Base-by-base conservation (phyloP, 2,329 filamentous ascomycete species). In the Verticillium albo-atrum region DNA sequence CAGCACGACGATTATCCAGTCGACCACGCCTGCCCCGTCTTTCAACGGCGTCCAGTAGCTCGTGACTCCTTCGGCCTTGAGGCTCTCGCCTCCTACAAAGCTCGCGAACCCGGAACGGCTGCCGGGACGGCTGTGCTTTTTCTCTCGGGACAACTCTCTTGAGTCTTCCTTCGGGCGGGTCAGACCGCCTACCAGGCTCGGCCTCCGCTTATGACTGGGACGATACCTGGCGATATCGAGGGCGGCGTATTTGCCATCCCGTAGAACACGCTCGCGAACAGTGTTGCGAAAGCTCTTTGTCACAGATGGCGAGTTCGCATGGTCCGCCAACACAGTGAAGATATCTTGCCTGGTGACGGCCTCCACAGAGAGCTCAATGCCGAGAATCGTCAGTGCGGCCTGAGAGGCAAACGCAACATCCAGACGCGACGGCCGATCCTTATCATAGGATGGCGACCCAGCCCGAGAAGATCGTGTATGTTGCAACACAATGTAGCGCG, bases 291-390 rank as follows among this genome's bases (percentile, higher is more conserved):
- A 80, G 0, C 74, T 71, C 55, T 76, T 77, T 2, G 74, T 75
- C 6, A 81, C 68, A 2, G 72, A 74, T 0, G 75, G 74, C 9
- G 77, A 74, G n/a, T 72, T 71, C 1, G 77, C 73, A 52, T 79
- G 75, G n/a, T 80, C 75, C 4, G 74, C 70, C 4, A 87, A 74
- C n/a, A 85, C 77, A 47, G 78, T 75, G 66, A 86, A 86, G 14
- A 85, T 74, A 61, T 86, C 82, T 62, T 75, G 77, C 54, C 79
- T 75, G 54, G 75, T 67, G 55, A 75, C 70, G 12, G 67, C 66
- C 5, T 67, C 69, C 17, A 70, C 62, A 1, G 72, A 72, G 10
- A 69, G 35, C 1, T 68, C 70, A 1, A 76, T 71, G 14, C 73
- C 76, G 1, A 86, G 73, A 12, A 82, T 70, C 12, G 81, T 76